These are phyloP conservation scores for Solanum tarijense DNA, from an alignment of 257 asterid species.

Conservation along the genomic window DNA sequence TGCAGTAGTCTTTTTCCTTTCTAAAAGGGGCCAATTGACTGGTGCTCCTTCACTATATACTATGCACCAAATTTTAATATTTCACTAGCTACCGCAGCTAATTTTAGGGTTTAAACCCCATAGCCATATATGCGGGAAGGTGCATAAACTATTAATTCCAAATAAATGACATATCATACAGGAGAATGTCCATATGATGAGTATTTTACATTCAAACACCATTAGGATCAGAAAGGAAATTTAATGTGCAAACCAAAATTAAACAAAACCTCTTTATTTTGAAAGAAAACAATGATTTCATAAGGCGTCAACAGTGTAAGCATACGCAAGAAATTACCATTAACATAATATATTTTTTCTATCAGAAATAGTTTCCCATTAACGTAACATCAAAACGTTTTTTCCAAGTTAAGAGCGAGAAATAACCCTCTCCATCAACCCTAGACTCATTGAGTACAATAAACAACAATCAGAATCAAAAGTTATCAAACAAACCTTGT, in stretches of 20 bases:
- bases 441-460: background rate
- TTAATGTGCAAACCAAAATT: background rate
- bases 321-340: background rate
- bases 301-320: background rate
- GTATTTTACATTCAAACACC: background rate
- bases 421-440: background rate
- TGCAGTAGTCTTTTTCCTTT: background rate
- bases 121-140: background rate
- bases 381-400: background rate
- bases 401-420: background rate
- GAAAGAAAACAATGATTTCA: background rate
- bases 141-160: background rate
- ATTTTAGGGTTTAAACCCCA: background rate
- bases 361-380: background rate
- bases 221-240: background rate
- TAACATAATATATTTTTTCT: background rate
- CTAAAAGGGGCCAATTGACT: background rate
- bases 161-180: background rate
- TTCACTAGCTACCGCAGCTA: background rate
- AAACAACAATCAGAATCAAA: background rate
- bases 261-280: background rate
- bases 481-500: slow-evolving; percentile 45
- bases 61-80: background rate
- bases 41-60: background rate
- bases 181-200: background rate